These are phyloP conservation scores for Saccharomyces hybrid DNA, from an alignment of 1,139 yeast genomes.

Conservation along the genomic window DNA sequence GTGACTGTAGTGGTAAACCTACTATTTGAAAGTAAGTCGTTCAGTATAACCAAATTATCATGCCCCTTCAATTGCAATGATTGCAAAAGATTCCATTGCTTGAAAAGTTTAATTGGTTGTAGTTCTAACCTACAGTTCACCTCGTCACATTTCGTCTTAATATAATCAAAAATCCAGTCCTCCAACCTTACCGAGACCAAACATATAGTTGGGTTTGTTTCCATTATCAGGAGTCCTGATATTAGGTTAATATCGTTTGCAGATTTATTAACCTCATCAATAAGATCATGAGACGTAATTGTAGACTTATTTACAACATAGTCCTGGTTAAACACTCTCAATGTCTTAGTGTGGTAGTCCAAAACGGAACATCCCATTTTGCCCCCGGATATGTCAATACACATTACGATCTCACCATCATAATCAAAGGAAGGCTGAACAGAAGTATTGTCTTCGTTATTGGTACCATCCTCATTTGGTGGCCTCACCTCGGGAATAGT, in stretches of 20 bases:
- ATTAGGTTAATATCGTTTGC: constrained; percentile 12
- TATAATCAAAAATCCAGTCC: constrained; percentile 7
- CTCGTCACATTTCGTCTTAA: constrained; percentile 7
- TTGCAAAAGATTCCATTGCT: constrained; percentile 2
- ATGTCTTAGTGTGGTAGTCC: constrained; percentile 7
- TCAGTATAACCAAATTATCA: constrained; percentile 4
- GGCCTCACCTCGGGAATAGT: background rate
- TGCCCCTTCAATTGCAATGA: constrained; percentile 1
- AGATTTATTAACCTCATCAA: constrained; percentile 1
- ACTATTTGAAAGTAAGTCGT: constrained; percentile 7
- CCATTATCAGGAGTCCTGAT: constrained; percentile 10
- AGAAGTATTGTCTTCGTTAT: background rate
- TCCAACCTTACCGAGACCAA: constrained; percentile 16
- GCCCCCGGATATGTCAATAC: constrained; percentile 10
- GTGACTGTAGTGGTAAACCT: constrained; percentile 4
- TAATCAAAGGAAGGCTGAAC: constrained; percentile 3
- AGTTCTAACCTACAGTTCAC: constrained; percentile 11
- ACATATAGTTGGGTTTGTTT: constrained; percentile 13
- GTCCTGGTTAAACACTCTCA: constrained; percentile 14
- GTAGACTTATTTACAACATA: background rate
- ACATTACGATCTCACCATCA: constrained; percentile 10
- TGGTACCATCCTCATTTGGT: background rate
- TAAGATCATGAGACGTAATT: constrained; percentile 1
- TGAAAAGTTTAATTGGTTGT: constrained; percentile 9
- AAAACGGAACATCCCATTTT: constrained; percentile 15